phyloP scores from a whole-genome alignment of 306 rosid genomes.

The Hippophae tibetana region DNA sequence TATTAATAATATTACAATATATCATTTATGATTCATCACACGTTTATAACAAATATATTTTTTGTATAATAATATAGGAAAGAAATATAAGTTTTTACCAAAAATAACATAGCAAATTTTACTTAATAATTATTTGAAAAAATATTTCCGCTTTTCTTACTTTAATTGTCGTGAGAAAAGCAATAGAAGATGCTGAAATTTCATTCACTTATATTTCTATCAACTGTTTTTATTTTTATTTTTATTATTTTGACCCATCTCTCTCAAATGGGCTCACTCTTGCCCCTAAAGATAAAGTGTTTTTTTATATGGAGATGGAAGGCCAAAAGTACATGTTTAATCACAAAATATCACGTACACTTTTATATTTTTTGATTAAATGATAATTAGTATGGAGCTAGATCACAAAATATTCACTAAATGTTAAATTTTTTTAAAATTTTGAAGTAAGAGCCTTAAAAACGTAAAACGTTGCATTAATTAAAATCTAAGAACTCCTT shows the following conservation, averaged over 20 bases:
- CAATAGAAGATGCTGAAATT: slow-evolving; percentile 67
- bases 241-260: slow-evolving; percentile 25
- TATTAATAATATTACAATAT: no score
- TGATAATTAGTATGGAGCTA: no score
- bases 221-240: slow-evolving; percentile 62
- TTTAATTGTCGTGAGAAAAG: slow-evolving; percentile 69
- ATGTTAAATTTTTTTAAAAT: no score
- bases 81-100: not conserved
- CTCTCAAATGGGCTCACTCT: slow-evolving; percentile 52
- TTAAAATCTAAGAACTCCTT: no score
- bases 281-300: slow-evolving; percentile 52
- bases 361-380: no score
- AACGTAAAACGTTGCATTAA: no score
- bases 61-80: no score
- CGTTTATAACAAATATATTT: no score
- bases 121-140: not conserved
- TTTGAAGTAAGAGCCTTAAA: no score
- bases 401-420: no score
- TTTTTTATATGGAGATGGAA: slow-evolving; percentile 58
- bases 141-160: slow-evolving; percentile 53
- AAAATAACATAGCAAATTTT: not conserved
- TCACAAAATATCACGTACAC: not conserved
- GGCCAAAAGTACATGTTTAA: slow-evolving; percentile 43
- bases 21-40: no score
- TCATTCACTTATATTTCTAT: slow-evolving; percentile 75